Base-by-base conservation (phyloP, 2,329 filamentous ascomycete species). In the Rugonectria rugulosa region DNA sequence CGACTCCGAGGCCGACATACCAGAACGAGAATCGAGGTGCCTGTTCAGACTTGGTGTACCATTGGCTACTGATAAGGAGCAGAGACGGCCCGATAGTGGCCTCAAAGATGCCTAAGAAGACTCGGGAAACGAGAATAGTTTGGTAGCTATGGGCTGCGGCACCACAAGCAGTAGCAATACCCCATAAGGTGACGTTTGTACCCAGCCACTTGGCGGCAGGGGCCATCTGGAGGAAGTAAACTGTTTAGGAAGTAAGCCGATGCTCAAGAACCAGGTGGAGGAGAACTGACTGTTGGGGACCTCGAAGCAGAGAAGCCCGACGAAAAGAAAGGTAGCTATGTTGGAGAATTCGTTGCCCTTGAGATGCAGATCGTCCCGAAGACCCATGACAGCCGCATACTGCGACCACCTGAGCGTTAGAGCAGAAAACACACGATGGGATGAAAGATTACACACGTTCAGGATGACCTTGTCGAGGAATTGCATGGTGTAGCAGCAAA, bases 381-480 rank as follows among this genome's bases (percentile, higher is more conserved):
- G 68, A 3, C 85, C 85, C 86, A 89, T 89, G 46, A 89, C 84
- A 56, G 82, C 83, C 15, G 84, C 85, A 65, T 89, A 89, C 80
- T 87, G 68, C 6, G 27, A 7, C 29, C 8, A 17, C 31, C 21
- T n/a, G 34, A 27, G 19, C 44, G 53, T 53, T 20, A 60, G 32
- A n/a, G 6, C 4, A 2, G 26, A 20, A 7, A n/a, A 36, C 29
- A 26, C 41, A 29, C 34, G 23, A 57, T 52, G 34, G 44, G 24
- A 32, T 32, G 19, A 15, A 24, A 12, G 8, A 26, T 23, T 27
- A 73, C 80, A 66, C 46, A 86, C 83, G 63, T 88, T 88, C 38
- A 87, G 77, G 23, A 84, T 79, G 56, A 87, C 81, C 71, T 88
- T 88, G 74, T 88, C 85, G 38, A 87, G 74, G 61, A 86, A 86